Base-by-base conservation (phyloP, 106 monocot species). In the Acorus calamus region DNA sequence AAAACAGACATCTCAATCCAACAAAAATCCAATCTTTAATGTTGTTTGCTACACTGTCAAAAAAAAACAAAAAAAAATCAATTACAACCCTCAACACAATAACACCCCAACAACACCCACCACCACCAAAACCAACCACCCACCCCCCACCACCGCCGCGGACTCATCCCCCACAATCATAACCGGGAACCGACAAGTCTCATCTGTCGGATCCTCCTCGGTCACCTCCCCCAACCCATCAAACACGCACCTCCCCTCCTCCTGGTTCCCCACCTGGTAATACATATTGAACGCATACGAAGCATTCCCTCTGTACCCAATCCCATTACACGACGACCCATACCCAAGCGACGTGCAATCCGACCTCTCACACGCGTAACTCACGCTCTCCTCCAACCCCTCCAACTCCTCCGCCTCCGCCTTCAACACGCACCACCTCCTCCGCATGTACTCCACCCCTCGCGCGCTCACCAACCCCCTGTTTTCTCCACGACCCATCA, bases 321-420 rank as follows among this genome's bases (percentile, higher is more conserved):
- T 14, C 8, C 9, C 47, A 50, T 61, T 68, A 70, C 84, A 85
- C 0, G 61, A 62, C 3, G 64, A 81, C n/a, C 80, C 77, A 46
- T 46, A 63, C 0, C 77, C 71, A 4, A 80, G 60, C 2, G 81
- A 54, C 2, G 77, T 85, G 59, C 80, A 85, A 47, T 74, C 84
- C 0, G 72, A 56, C 42, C 42, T 51, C 7, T 41, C 52, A 55
- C 80, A 77, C 3, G 80, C 80, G 50, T 66, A 71, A 44, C 69
- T 49, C 7, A 80, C 43, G 46, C 61, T 57, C 7, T 73, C 80
- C 6, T 11, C 56, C 42, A 77, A 8, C 4, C 66, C 68, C 42
- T 45, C 59, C 10, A 52, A 48, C 48, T 78, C 73, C 0, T n/a
- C 55, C 8, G 41, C 56, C 8, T 52, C 56, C 45, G 64, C 71